Evolutionary conservation across 495 filamentous ascomycete genomes (phyloP).

Genomic region (Penicillium cataractarum): DNA sequence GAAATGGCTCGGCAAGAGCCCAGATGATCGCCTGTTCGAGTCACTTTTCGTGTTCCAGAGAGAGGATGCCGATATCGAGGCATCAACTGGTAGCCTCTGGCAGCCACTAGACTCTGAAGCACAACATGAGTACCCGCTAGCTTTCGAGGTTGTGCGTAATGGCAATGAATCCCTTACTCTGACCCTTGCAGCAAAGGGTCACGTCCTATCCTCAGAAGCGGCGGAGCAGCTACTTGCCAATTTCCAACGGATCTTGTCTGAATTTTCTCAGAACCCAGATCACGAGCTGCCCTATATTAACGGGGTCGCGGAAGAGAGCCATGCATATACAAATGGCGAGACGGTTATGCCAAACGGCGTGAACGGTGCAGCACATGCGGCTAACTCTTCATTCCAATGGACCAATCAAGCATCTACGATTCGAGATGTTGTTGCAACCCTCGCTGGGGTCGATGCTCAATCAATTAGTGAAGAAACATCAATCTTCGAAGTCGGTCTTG

Average conservation of each 20-base stretch:
- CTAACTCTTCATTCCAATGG: constrained; percentile 53
- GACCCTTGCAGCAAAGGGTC: constrained; percentile 54
- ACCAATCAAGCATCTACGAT: constrained; percentile 50
- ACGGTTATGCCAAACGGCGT: background rate
- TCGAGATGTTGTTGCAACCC: constrained; percentile 59
- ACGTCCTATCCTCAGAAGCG: constrained; percentile 21
- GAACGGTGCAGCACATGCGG: background rate
- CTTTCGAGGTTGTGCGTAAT: constrained; percentile 67
- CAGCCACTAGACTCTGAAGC: constrained; percentile 51
- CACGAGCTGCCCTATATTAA: constrained; percentile 22
- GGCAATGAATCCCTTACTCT: constrained; percentile 48
- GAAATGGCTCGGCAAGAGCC: constrained; percentile 43
- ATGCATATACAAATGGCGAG: constrained; percentile 8
- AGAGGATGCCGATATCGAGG: constrained; percentile 20
- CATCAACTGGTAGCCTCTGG: constrained; percentile 54
- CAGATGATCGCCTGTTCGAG: constrained; percentile 46
- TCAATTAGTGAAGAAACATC: constrained; percentile 59
- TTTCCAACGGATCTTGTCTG: constrained; percentile 30
- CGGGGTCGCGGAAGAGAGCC: constrained; percentile 3
- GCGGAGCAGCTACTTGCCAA: constrained; percentile 27
- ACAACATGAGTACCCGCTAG: constrained; percentile 70
- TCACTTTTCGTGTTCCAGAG: constrained; percentile 68
- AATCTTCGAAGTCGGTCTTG: constrained; percentile 82
- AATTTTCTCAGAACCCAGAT: constrained; percentile 28
- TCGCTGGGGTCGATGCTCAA: constrained; percentile 56